Conservation (phyloP, 1,284 basidiomycete genomes). For the Leccinum fallax region DNA sequence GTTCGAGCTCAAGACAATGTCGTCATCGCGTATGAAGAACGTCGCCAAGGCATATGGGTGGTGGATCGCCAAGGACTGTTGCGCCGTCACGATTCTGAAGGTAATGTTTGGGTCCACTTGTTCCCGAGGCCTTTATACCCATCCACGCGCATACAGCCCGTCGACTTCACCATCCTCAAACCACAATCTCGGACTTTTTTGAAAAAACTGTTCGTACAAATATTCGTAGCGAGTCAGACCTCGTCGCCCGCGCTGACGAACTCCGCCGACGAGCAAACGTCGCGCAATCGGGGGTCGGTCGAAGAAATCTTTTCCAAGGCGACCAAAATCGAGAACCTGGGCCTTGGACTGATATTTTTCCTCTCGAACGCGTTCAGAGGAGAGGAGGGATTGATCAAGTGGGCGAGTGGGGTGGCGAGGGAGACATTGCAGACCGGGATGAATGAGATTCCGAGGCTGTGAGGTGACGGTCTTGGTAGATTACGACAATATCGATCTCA, state of each 20-base stretch:
- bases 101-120: constrained; percentile 41
- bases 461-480: constrained; percentile 1
- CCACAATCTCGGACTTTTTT: constrained; percentile 68
- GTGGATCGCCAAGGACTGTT: constrained; percentile 78
- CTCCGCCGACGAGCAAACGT: constrained; percentile 40
- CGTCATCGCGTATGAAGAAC: constrained; percentile 60
- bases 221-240: constrained; percentile 75
- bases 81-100: constrained; percentile 81
- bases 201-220: constrained; percentile 62
- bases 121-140: neutral
- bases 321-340: constrained; percentile 57
- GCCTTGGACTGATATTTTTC: constrained; percentile 72
- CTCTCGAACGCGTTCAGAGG: constrained; percentile 52
- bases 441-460: constrained; percentile 53
- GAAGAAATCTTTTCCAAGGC: constrained; percentile 77
- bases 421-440: constrained; percentile 66
- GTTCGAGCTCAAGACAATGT: constrained; percentile 58
- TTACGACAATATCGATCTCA: neutral
- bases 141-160: constrained; percentile 60
- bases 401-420: constrained; percentile 66
- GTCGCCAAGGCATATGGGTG: constrained; percentile 81
- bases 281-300: constrained; percentile 57
- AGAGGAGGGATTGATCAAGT: constrained; percentile 53
- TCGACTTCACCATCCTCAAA: constrained; percentile 81
- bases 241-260: constrained; percentile 59